Base-by-base conservation (phyloP, 2,329 filamentous ascomycete species). In the Fusarium fracticaudum region DNA sequence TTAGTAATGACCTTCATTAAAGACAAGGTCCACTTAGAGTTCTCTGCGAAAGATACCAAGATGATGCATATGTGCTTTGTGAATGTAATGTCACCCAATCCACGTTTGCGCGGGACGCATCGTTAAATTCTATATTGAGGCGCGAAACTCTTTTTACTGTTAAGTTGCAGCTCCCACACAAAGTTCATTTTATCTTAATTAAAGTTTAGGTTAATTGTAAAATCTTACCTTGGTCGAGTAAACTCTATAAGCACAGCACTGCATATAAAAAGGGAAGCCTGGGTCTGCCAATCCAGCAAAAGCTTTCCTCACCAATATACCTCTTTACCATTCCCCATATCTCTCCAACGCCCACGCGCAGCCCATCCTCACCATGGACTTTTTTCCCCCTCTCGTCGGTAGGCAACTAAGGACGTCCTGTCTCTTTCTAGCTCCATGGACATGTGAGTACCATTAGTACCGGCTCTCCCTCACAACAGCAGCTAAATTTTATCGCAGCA, bases 91-190 rank as follows among this genome's bases (percentile, higher is more conserved):
- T 13, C 8, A 22, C 12, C 2, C 1, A 14, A 17, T 29, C 5
- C 3, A 20, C 14, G 1, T 47, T 29, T 9, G 1, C 24, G 24
- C 12, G 1, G 14, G 0, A 14, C 6, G 0, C 2, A 6, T 20
- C 1, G 8, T 47, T 8, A 5, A 22, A 47, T 13, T 22, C 26
- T 22, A 29, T 22, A 0, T 29, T 6, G 1, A 29, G 26, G 18
- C 45, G 7, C 9, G 1, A 29, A 29, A 8, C 9, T 1, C 5
- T 22, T 22, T 47, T 29, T 29, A 15, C 13, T 4, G 0, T 8
- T 11, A 1, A 22, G 8, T 5, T 1, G 5, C 10, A 4, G 24
- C 20, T 29, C 24, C 9, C 6, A 29, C 2, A 20, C 0, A 18
- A 45, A 13, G 1, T 18, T 20, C 4, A 13, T 18, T 26, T 13